Evolutionary conservation across 371 early-diverging fungal genomes (phyloP).

Genomic region (Mortierella sp.): DNA sequence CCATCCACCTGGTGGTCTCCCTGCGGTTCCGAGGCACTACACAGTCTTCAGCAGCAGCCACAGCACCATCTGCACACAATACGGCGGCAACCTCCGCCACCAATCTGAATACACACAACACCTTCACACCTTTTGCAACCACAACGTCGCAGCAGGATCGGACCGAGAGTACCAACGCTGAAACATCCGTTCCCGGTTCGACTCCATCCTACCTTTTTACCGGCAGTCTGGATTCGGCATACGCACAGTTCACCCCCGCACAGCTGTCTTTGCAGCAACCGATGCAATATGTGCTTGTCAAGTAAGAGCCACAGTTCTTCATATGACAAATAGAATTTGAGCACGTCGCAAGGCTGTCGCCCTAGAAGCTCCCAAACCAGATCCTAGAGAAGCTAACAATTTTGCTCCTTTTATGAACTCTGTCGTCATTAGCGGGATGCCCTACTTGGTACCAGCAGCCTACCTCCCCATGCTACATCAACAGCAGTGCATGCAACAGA

Average conservation of each 20-base stretch:
- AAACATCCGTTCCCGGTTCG: not conserved
- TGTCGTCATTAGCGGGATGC: constrained; percentile 32
- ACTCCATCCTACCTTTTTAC: not conserved
- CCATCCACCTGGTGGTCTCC: constrained; percentile 38
- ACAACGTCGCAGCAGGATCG: constrained; percentile 7
- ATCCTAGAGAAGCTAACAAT: not conserved
- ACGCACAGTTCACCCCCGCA: not conserved
- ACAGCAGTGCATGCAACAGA: constrained; percentile 33
- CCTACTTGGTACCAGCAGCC: constrained; percentile 38
- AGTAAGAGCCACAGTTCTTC: constrained; percentile 31
- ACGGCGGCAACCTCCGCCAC: constrained; percentile 18
- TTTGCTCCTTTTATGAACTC: not conserved
- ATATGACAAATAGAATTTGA: constrained; percentile 38
- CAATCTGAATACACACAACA: constrained; percentile 6
- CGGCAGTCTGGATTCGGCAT: not conserved
- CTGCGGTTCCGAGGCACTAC: constrained; percentile 23
- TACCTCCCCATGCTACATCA: constrained; percentile 25
- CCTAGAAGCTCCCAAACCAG: not conserved
- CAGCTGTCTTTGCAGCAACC: constrained; percentile 17
- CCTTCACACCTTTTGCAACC: constrained; percentile 8
- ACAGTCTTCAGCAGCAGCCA: not conserved
- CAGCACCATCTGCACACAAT: constrained; percentile 2
- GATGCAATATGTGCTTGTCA: constrained; percentile 42
- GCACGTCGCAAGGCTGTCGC: constrained; percentile 17
- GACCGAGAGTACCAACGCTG: constrained; percentile 3